Base-by-base conservation (phyloP, 257 asterid species). In the Solanum clarkiae region DNA sequence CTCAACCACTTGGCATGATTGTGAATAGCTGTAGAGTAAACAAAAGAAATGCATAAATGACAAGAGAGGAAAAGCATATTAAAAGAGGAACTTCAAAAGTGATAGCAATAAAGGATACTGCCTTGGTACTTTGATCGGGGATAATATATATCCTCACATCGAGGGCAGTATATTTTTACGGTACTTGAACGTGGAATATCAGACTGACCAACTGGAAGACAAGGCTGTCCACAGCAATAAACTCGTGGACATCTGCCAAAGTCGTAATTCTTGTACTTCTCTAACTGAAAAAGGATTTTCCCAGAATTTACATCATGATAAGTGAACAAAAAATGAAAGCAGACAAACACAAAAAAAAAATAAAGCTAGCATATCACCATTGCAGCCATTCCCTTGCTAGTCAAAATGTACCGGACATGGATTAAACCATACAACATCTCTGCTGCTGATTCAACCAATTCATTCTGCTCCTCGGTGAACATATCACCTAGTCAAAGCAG, bases 61-160 rank as follows among this genome's bases (percentile, higher is more conserved):
- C 17, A 6, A 65, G 24, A 51, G 77, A 85, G 36, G 16, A 88
- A 86, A 87, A 80, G 2, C 51, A 15, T 26, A 0, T 18, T 15
- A 49, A 51, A 26, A 17, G 20, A 75, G 42, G 56, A 59, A 56
- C 65, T 12, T 14, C 63, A 74, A 83, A 86, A 51, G 63, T 75
- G 57, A 60, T 49, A 20, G 66, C 15, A 85, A 45, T 24, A 62
- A 93, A 94, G 99, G 99, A 96, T 96, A 94, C 99, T 94, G 95
- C 99, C 98, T 91, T 96, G 99, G 91, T 96, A 94, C 86, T 96
- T 96, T 85, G 99, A 96, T 71, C 98, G 95, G 55, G 98, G 99
- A 80, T 96, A 94, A 92, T 96, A 96, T 57, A 96, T 92, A 86
- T 96, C 98, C 85, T 96, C 99, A 44, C 99, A 96, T 88, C 93